Evolutionary conservation across 192 early-diverging fungal species (phyloP).

Genomic region (Coemansia sp.): DNA sequence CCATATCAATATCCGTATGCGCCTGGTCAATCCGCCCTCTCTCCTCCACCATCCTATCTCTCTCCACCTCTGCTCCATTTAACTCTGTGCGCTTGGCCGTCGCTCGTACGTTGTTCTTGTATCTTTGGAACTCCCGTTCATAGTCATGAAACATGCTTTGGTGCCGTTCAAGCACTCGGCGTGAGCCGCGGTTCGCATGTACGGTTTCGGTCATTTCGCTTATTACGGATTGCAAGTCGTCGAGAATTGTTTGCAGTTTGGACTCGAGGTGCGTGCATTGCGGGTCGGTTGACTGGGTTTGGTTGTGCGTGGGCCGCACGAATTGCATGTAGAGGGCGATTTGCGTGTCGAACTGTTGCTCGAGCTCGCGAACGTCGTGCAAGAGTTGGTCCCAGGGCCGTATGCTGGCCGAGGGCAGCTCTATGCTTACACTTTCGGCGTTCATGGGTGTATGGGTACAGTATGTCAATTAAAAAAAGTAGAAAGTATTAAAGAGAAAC

Average conservation of each 20-base stretch:
- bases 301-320: slow-evolving; percentile 40
- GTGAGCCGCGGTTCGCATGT: slow-evolving; percentile 40
- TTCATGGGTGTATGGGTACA: slow-evolving; percentile 12
- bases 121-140: slow-evolving; percentile 44
- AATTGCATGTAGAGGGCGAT: slow-evolving; percentile 52
- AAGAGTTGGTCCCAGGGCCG: slow-evolving; percentile 52
- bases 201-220: slow-evolving; percentile 47
- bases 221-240: slow-evolving; percentile 42
- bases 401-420: slow-evolving; percentile 42
- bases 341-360: slow-evolving; percentile 45
- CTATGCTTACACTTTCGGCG: slow-evolving; percentile 37
- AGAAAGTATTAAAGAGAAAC: no score
- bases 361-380: slow-evolving; percentile 46
- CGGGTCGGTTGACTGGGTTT: neutral
- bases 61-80: slow-evolving; percentile 20
- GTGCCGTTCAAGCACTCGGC: slow-evolving; percentile 48
- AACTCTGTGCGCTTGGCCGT: slow-evolving; percentile 34
- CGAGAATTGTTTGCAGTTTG: slow-evolving; percentile 35
- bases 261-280: slow-evolving; percentile 30
- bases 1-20: slow-evolving; percentile 52
- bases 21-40: slow-evolving; percentile 44
- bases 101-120: slow-evolving; percentile 41
- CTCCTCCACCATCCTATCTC: slow-evolving; percentile 42
- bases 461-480: no score
- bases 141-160: slow-evolving; percentile 44